A percentile compares a stretch with the other conserved stretches of the same genome.
Conservation (phyloP, 345 rosid genomes). For the Raphanus raphanistrum region DNA sequence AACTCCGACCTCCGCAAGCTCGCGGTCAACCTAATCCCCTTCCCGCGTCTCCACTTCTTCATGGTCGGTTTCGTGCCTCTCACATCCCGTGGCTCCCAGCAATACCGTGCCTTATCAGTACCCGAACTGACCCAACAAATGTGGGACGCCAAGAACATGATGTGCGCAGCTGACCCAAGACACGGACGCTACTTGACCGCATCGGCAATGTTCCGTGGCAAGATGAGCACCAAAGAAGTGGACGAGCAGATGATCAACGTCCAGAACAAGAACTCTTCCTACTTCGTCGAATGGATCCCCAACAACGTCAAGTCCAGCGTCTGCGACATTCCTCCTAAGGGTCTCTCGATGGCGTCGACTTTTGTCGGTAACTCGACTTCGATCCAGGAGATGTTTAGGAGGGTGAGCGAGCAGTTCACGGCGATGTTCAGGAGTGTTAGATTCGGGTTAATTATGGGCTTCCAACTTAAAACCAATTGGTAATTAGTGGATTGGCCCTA, state of each 20-base stretch:
- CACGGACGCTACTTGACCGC: conserved; percentile 36
- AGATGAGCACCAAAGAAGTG: neutral
- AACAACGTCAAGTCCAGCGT: neutral
- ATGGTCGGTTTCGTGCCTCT: conserved; percentile 59
- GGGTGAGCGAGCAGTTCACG: neutral
- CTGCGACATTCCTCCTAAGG: neutral
- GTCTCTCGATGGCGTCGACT: neutral
- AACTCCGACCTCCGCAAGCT: conserved; percentile 56
- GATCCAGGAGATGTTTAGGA: neutral
- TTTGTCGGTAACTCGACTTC: conserved; percentile 1
- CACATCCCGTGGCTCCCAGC: conserved; percentile 50
- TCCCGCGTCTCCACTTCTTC: conserved; percentile 55
- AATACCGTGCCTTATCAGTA: conserved; percentile 46
- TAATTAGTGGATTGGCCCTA: too few species aligned
- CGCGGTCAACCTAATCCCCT: conserved; percentile 49
- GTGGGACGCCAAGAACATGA: conserved; percentile 56
- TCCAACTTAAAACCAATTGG: too few species aligned
- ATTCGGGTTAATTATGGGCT: too few species aligned
- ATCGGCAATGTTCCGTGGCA: neutral
- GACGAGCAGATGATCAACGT: neutral
- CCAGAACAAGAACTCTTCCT: neutral
- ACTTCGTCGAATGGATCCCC: neutral
- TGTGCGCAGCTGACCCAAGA: conserved; percentile 55
- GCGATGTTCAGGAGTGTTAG: neutral
- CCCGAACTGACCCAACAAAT: conserved; percentile 50